These are phyloP conservation scores for Fusarium burgessii DNA, from an alignment of 2,329 filamentous ascomycete species.

Conservation along the genomic window DNA sequence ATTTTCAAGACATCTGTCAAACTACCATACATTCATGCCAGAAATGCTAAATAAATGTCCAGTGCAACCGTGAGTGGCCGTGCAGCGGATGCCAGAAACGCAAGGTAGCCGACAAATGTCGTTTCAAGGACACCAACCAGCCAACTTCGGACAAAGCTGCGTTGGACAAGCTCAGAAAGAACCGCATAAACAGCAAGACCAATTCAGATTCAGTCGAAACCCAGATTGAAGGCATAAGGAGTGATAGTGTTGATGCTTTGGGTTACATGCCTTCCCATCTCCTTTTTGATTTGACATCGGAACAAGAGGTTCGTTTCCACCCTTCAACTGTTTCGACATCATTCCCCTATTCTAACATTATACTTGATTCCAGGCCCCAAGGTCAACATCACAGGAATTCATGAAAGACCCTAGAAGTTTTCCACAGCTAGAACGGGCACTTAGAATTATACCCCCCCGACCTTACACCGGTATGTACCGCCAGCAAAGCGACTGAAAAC, in stretches of 20 bases:
- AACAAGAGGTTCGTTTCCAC: slow-evolving; percentile 44
- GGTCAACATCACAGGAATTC: slow-evolving; percentile 37
- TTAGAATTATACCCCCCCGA: slow-evolving; percentile 50
- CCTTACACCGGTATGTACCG: slow-evolving; percentile 51
- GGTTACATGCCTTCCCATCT: slow-evolving; percentile 53
- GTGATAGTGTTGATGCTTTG: slow-evolving; percentile 50
- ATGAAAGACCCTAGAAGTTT: slow-evolving; percentile 42
- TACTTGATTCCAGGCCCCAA: slow-evolving; percentile 14
- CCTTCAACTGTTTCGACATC: background rate
- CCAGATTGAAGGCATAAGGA: slow-evolving; percentile 44
- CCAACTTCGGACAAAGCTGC: slow-evolving; percentile 40
- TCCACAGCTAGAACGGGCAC: slow-evolving; percentile 49
- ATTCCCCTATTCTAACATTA: background rate
- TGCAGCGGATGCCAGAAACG: slow-evolving; percentile 56
- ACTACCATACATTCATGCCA: background rate
- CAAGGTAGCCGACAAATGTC: slow-evolving; percentile 54
- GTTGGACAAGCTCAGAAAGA: slow-evolving; percentile 41
- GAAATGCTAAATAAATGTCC: slow-evolving; percentile 16
- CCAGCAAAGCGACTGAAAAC: background rate
- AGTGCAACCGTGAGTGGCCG: slow-evolving; percentile 57
- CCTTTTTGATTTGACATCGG: slow-evolving; percentile 45
- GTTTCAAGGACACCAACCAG: slow-evolving; percentile 47
- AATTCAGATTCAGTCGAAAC: slow-evolving; percentile 30
- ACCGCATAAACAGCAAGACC: slow-evolving; percentile 35
- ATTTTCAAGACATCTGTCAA: background rate